Conservation (phyloP, 495 filamentous ascomycete genomes). For the Tirmania nivea region DNA sequence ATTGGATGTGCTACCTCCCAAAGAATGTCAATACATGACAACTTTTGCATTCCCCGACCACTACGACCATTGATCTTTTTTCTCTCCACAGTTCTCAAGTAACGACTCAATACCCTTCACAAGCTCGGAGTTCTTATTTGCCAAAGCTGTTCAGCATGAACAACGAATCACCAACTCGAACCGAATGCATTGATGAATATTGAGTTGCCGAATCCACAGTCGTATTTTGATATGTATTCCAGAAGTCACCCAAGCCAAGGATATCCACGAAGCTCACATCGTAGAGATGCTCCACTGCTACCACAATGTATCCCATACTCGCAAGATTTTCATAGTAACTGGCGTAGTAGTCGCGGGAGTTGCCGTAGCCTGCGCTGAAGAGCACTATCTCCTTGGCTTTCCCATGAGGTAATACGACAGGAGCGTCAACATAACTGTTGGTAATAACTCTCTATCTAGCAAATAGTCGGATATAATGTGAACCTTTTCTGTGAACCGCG, state of each 20-base stretch:
- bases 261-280: conserved; percentile 29
- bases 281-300: conserved; percentile 30
- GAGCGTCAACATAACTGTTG: conserved; percentile 4
- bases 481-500: too few species aligned
- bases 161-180: background rate
- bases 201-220: background rate
- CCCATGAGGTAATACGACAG: conserved; percentile 3
- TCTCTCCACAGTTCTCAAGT: too few species aligned
- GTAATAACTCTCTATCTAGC: background rate
- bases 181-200: background rate
- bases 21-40: conserved; percentile 30
- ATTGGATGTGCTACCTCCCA: conserved; percentile 33
- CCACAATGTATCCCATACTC: conserved; percentile 27
- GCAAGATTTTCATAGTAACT: conserved; percentile 25
- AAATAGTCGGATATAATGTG: too few species aligned
- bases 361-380: conserved; percentile 22
- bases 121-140: background rate
- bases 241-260: conserved; percentile 12
- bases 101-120: background rate
- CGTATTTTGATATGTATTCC: background rate
- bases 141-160: background rate
- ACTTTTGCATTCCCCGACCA: conserved; percentile 15
- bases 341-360: conserved; percentile 23
- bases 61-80: background rate
- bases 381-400: conserved; percentile 15